Conservation (phyloP, 2,329 filamentous ascomycete genomes). For the Sphaerulina musiva region DNA sequence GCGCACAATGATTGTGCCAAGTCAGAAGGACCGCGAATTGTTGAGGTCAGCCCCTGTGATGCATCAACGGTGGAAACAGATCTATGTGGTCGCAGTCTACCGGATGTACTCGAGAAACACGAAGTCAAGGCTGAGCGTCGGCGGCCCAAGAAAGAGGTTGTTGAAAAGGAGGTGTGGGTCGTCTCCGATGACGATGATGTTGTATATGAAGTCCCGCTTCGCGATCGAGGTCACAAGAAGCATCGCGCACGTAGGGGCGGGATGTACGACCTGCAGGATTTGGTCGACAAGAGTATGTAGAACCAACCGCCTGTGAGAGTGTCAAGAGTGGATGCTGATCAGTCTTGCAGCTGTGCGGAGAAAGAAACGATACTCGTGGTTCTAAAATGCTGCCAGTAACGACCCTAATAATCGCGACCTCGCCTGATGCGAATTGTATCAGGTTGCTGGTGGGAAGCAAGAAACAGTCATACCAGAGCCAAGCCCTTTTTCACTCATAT, state of each 20-base stretch:
- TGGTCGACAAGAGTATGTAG: conserved; percentile 12
- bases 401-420: not conserved
- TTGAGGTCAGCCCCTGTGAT: conserved; percentile 8
- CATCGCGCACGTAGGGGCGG: conserved; percentile 6
- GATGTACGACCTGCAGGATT: conserved; percentile 11
- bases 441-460: not conserved
- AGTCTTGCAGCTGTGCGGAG: not conserved
- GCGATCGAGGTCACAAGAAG: not conserved
- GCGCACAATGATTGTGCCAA: conserved; percentile 3
- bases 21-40: conserved; percentile 2
- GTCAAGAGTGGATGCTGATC: not conserved
- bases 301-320: not conserved
- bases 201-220: conserved; percentile 7
- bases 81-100: not conserved
- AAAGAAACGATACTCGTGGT: conserved; percentile 7
- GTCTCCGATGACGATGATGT: conserved; percentile 5
- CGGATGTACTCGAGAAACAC: conserved; percentile 1
- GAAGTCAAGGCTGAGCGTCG: not conserved
- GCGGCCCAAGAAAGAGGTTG: not conserved
- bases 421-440: not conserved
- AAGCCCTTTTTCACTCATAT: not conserved
- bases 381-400: not conserved
- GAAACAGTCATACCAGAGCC: not conserved
- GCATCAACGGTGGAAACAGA: not conserved
- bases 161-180: not conserved